Evolutionary conservation across 2,329 filamentous ascomycete species (phyloP).

Genomic region (Ophiocordyceps sinensis): DNA sequence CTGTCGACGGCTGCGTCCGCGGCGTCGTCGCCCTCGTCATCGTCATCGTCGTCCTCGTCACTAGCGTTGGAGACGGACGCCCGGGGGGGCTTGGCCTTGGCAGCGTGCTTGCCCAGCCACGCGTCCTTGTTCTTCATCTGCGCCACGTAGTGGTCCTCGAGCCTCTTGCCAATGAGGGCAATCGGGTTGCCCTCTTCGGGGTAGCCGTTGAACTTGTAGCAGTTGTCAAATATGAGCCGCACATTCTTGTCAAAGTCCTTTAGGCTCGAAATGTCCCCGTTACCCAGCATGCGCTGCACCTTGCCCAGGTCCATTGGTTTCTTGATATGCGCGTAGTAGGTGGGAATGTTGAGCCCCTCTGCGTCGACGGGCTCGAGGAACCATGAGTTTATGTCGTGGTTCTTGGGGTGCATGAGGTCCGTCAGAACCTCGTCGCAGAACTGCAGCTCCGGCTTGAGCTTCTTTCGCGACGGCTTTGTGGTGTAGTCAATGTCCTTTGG

Average conservation of each 20-base stretch:
- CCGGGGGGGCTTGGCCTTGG: conserved; percentile 37
- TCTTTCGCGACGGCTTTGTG: conserved; percentile 62
- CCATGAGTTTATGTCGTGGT: conserved; percentile 51
- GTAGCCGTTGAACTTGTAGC: conserved; percentile 72
- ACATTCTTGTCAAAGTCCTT: conserved; percentile 82
- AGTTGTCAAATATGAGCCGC: conserved; percentile 74
- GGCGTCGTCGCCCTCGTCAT: conserved; percentile 33
- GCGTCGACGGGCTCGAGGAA: conserved; percentile 84
- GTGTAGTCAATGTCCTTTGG: conserved; percentile 84
- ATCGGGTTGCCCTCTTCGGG: conserved; percentile 49
- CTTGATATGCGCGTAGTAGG: conserved; percentile 88
- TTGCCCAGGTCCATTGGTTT: conserved; percentile 90
- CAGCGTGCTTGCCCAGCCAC: conserved; percentile 67
- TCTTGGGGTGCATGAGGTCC: conserved; percentile 62
- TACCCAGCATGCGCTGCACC: conserved; percentile 62
- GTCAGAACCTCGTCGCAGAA: conserved; percentile 75
- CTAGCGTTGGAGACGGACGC: conserved; percentile 49
- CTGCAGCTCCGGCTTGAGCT: conserved; percentile 75
- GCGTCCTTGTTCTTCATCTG: conserved; percentile 67
- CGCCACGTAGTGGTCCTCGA: conserved; percentile 61
- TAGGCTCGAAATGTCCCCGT: conserved; percentile 63
- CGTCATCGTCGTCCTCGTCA: conserved; percentile 57
- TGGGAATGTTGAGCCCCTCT: conserved; percentile 83
- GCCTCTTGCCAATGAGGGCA: conserved; percentile 52
- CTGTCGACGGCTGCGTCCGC: conserved; percentile 26